Conservation (phyloP, 352 stramenopile genomes). For the Thalassiosira oceanica region DNA sequence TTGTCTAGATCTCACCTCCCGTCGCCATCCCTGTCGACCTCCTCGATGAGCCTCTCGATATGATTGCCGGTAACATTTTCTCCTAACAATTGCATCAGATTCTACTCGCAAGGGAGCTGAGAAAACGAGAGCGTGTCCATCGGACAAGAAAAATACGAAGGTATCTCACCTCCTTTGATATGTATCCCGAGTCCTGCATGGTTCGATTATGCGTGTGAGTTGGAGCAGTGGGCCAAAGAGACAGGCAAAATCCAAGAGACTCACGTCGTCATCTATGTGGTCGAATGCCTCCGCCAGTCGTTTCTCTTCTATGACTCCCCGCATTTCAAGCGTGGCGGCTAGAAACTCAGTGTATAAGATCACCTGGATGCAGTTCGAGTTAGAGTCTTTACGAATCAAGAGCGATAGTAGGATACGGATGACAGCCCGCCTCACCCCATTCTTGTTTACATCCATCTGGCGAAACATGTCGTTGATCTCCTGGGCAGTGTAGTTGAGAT, state of each 20-base stretch:
- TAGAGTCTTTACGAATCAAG: too few species aligned
- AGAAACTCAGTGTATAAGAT: conserved; percentile 95
- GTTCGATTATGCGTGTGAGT: background rate
- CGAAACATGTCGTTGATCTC: conserved; percentile 62
- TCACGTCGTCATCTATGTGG: conserved; percentile 89
- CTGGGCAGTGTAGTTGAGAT: conserved; percentile 55
- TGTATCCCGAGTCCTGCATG: conserved; percentile 85
- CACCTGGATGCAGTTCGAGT: too few species aligned
- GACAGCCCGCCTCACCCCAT: too few species aligned
- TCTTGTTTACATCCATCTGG: conserved; percentile 53
- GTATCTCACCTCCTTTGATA: conserved; percentile 87
- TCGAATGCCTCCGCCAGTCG: conserved; percentile 88
- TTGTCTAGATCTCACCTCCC: conserved; percentile 91
- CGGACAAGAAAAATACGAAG: conserved; percentile 16
- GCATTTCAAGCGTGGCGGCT: conserved; percentile 89
- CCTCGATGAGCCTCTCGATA: conserved; percentile 85
- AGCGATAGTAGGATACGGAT: too few species aligned
- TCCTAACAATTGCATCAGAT: conserved; percentile 41
- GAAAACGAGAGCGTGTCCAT: background rate
- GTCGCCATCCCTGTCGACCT: conserved; percentile 88
- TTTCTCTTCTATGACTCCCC: conserved; percentile 83
- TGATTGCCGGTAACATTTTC: conserved; percentile 19
- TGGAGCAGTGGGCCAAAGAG: background rate
- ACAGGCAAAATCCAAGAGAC: too few species aligned
- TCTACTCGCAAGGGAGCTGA: conserved; percentile 3